A percentile compares a stretch with the other conserved stretches of the same genome.
phyloP scores from a whole-genome alignment of 768 basidiomycete species.

The Sistotremastrum niveocremeum region DNA sequence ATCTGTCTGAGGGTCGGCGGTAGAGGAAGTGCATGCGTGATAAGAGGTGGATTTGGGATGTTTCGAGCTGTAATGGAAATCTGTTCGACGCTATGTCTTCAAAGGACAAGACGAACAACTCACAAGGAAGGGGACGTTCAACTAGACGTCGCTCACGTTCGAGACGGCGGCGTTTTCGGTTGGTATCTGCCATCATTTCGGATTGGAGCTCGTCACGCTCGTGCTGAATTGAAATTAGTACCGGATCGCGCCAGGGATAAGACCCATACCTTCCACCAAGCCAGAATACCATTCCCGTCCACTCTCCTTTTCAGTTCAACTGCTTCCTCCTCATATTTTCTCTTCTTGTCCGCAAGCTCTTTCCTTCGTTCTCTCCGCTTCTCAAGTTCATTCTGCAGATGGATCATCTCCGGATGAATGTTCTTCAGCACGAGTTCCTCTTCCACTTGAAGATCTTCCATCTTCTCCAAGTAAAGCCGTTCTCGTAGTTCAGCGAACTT shows the following conservation, averaged over 20 bases:
- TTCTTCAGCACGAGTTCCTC: slow-evolving; percentile 62
- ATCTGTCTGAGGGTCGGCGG: slow-evolving; percentile 57
- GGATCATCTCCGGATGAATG: slow-evolving; percentile 74
- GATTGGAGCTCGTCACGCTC: slow-evolving; percentile 69
- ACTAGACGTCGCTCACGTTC: slow-evolving; percentile 74
- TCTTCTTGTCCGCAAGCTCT: slow-evolving; percentile 64
- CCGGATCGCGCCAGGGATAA: not conserved
- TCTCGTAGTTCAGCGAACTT: slow-evolving; percentile 83
- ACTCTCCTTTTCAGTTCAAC: slow-evolving; percentile 46
- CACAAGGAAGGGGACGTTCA: slow-evolving; percentile 67
- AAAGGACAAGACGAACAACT: slow-evolving; percentile 13
- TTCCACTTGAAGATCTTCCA: slow-evolving; percentile 84
- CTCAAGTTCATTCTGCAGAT: slow-evolving; percentile 67
- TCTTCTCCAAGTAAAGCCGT: slow-evolving; percentile 83
- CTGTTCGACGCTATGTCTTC: not conserved
- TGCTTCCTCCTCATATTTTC: slow-evolving; percentile 52
- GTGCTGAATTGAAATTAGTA: slow-evolving; percentile 29
- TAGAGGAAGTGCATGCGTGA: slow-evolving; percentile 29
- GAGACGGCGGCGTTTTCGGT: slow-evolving; percentile 68
- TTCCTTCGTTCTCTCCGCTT: slow-evolving; percentile 71
- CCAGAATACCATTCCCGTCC: slow-evolving; percentile 73
- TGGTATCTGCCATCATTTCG: slow-evolving; percentile 82
- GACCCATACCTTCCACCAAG: slow-evolving; percentile 71
- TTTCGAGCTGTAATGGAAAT: slow-evolving; percentile 33
- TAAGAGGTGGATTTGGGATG: slow-evolving; percentile 36